These are phyloP conservation scores for Cyberlindnera mrakii DNA, from an alignment of 805 yeast species.

Conservation along the genomic window DNA sequence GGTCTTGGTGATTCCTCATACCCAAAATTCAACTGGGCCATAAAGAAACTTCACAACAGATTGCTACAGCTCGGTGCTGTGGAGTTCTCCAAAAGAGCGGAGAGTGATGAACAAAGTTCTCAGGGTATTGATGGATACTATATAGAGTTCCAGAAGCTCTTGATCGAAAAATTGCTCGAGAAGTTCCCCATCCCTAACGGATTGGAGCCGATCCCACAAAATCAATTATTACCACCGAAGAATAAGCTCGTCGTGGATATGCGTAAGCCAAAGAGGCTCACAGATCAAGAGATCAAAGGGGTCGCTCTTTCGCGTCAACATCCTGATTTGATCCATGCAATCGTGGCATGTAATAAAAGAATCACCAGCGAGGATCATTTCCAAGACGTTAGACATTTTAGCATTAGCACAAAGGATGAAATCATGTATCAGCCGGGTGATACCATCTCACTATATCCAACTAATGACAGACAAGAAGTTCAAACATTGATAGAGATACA, in stretches of 20 bases:
- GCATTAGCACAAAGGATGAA: conserved; percentile 10
- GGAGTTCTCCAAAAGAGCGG: conserved; percentile 69
- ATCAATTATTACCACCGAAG: conserved; percentile 34
- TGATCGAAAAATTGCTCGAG: conserved; percentile 32
- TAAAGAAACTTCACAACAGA: conserved; percentile 73
- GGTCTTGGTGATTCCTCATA: conserved; percentile 95
- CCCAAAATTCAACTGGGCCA: conserved; percentile 84
- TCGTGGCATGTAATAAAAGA: conserved; percentile 44
- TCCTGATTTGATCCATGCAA: conserved; percentile 31
- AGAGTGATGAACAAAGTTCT: conserved; percentile 80
- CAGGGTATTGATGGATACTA: conserved; percentile 75
- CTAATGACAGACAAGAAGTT: conserved; percentile 60
- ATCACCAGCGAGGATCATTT: conserved; percentile 71
- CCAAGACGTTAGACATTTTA: conserved; percentile 78
- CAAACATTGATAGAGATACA: conserved; percentile 60
- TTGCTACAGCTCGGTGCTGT: conserved; percentile 74
- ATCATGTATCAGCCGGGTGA: conserved; percentile 68
- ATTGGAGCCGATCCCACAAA: conserved; percentile 26
- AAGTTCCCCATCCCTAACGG: conserved; percentile 31
- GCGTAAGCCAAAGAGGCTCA: conserved; percentile 25
- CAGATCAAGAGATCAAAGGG: conserved; percentile 22
- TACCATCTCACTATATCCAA: conserved; percentile 69
- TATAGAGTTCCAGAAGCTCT: conserved; percentile 60
- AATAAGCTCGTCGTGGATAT: conserved; percentile 24
- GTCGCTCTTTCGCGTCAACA: conserved; percentile 28